These are phyloP conservation scores for Nakaseomyces delphensis DNA, from an alignment of 1,139 yeast species.

Conservation along the genomic window DNA sequence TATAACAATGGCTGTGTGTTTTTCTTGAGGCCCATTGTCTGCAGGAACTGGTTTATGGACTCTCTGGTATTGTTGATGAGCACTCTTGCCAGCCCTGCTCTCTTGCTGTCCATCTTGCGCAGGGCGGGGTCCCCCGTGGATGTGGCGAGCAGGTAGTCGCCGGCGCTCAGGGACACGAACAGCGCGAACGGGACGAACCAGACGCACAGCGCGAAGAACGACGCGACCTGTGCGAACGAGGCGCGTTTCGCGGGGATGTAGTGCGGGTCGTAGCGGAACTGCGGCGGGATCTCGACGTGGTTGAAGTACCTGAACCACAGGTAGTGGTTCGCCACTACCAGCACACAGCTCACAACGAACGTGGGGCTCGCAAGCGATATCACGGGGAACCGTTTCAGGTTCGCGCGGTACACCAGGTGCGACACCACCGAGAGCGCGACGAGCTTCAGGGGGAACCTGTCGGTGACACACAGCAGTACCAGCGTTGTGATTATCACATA, in stretches of 20 bases:
- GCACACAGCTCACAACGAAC: slow-evolving; percentile 60
- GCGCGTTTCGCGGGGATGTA: slow-evolving; percentile 67
- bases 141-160: slow-evolving; percentile 53
- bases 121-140: slow-evolving; percentile 1
- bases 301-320: slow-evolving; percentile 85
- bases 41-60: slow-evolving; percentile 33
- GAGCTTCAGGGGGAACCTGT: slow-evolving; percentile 66
- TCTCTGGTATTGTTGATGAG: slow-evolving; percentile 49
- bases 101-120: slow-evolving; percentile 15
- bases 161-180: slow-evolving; percentile 86
- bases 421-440: slow-evolving; percentile 60
- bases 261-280: slow-evolving; percentile 45
- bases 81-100: slow-evolving; percentile 52
- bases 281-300: slow-evolving; percentile 46
- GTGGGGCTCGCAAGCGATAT: slow-evolving; percentile 64
- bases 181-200: slow-evolving; percentile 94
- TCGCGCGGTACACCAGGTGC: slow-evolving; percentile 65
- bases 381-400: slow-evolving; percentile 73
- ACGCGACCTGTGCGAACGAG: slow-evolving; percentile 77
- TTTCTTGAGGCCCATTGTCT: slow-evolving; percentile 1
- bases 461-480: slow-evolving; percentile 54
- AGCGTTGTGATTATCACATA: slow-evolving; percentile 48
- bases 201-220: slow-evolving; percentile 85
- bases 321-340: slow-evolving; percentile 75
- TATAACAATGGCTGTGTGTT: not conserved